Evolutionary conservation across 2,329 filamentous ascomycete genomes (phyloP), one percentile per base, ranked within the genome.

Genomic region (Phyllosticta citriasiana): DNA sequence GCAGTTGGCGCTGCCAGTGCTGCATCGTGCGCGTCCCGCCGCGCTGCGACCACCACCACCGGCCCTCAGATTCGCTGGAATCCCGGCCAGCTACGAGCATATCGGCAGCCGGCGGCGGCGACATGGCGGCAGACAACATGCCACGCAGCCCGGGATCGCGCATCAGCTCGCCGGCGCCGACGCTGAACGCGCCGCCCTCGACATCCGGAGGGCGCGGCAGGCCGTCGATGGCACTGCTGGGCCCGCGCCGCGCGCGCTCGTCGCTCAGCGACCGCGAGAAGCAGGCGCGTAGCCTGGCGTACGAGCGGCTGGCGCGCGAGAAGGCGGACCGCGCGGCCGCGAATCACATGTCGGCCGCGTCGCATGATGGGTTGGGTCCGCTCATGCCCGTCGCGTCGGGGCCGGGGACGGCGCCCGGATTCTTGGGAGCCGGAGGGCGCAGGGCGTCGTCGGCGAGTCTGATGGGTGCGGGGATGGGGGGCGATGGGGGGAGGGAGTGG

Each of bases 301-400:
- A 73, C 27, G 66, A 70, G 60, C 66, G 77, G 58, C 62, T 78
- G 59, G 72, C 72, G 57, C 53, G 72, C 47, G 76, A 79, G 68
- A 69, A 69, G 60, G 66, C 69, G 59, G 73, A 69, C 53, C 62
- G 70, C 52, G 3, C 26, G 16, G 14, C 54, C 12, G 55, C 55
- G 19, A 50, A 53, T 7, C 22, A 19, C 22, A 53, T 53, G 52
- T 53, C 22, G 52, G 26, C 26, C 9, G 52, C 24, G 52, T 53
- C 52, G 6, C 52, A 53, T 6, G 54, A 30, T 16, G 40, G 40
- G 14, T 7, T 47, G 14, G 40, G 40, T 4, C 40, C 40, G 4
- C 40, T 47, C 14, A 47, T 47, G 40, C 40, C 40, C n/a, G 54
- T 27, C 2, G 26, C 27, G 16, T 22, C 22, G 24, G 16, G 40